phyloP scores from a whole-genome alignment of 73 alveolate genomes.

The Paraurostyla sp. region DNA sequence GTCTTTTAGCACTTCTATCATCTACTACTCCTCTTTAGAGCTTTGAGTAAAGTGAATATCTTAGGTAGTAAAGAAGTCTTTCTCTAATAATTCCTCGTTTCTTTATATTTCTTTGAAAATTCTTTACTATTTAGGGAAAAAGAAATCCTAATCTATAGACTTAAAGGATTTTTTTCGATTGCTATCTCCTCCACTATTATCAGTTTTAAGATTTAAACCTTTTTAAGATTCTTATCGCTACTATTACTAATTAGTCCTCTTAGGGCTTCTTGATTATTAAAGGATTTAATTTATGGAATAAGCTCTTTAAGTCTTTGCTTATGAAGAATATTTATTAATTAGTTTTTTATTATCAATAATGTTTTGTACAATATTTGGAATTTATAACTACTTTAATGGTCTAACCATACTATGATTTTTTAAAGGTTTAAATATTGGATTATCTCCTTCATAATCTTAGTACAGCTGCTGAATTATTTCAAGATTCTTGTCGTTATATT shows the following conservation, averaged over 20 bases:
- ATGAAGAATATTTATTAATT: neutral
- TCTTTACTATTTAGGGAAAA: neutral
- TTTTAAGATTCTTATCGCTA: neutral
- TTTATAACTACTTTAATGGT: neutral
- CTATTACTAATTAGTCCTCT: too few relatives aligned
- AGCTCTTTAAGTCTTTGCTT: neutral
- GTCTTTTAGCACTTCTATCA: conserved; percentile 4
- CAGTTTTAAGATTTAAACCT: neutral
- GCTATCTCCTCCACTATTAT: neutral
- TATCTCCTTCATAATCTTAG: neutral
- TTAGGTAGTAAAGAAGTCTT: neutral
- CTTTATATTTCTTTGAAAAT: neutral
- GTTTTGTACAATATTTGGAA: neutral
- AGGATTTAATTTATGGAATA: too few relatives aligned
- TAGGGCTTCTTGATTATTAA: too few relatives aligned
- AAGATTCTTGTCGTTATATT: conserved; percentile 15
- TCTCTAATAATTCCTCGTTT: neutral
- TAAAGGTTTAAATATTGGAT: neutral
- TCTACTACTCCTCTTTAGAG: neutral
- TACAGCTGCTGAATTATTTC: neutral
- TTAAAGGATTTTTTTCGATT: neutral
- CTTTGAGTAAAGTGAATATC: conserved; percentile 5
- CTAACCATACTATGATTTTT: neutral
- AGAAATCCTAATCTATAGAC: neutral
- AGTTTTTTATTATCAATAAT: neutral